Evolutionary conservation across 306 rosid genomes (phyloP), one percentile per base, ranked within the genome.

Genomic region (Datisca glomerata): DNA sequence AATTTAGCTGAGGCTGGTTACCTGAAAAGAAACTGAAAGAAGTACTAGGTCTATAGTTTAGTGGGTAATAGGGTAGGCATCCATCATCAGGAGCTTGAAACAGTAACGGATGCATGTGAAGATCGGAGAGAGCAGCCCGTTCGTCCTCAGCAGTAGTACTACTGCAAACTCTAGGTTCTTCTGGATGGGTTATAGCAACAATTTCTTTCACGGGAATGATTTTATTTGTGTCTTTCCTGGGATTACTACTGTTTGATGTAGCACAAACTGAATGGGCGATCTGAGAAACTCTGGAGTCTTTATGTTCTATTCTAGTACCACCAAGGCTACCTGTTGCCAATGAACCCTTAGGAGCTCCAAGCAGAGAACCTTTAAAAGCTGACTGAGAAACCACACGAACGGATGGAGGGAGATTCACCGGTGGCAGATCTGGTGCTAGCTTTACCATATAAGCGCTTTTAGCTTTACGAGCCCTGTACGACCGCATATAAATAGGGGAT

Each of bases 21-120:
- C 75, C 84, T 18, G 92, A 41, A 65, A 72, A 67, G 73, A 79
- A 76, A 59, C 71, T 51, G 58, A 72, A 80, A 56, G 84, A 53
- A 65, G 62, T 20, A 34, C 69, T 65, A 41, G 89, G 47, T 57
- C 59, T 31, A 44, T 70, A 58, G 52, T 77, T 75, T 65, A 64
- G 51, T 15, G 75, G 78, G 70, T 72, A 75, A 70, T 72, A 72
- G 42, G 81, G 72, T 41, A 48, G 21, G 24, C 19, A 59, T 41
- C 82, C 76, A 67, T 67, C 78, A 55, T 84, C 86, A 44, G 91
- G 55, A 49, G 68, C 63, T 63, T 74, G 91, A 80, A 89, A 78
- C 60, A 84, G 73, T 55, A 89, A 75, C 49, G 95, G 98, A 78
- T 89, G 98, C 86, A 89, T 84, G 61, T 72, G 84, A 45, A 83